Percentiles rank a stretch among this genome's conserved stretches.
Evolutionary conservation across 2,329 filamentous ascomycete species (phyloP).

Genomic region (Phialophora verrucosa): DNA sequence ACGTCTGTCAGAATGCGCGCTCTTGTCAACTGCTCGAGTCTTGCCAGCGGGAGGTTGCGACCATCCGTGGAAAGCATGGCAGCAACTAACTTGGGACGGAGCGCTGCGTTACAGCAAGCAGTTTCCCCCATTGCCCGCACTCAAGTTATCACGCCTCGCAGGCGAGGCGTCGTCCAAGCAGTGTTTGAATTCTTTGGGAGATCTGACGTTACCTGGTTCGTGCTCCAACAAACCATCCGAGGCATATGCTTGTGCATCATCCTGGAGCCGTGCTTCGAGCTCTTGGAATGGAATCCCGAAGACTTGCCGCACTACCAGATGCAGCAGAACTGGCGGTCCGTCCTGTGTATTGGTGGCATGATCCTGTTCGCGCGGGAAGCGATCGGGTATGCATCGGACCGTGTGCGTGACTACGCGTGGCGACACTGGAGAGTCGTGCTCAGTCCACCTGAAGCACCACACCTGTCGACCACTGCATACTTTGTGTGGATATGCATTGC

Average conservation of each 20-base stretch:
- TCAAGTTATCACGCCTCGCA: not conserved
- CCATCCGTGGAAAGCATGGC: not conserved
- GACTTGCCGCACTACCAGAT: not conserved
- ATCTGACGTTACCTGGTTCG: not conserved
- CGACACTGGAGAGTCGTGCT: not conserved
- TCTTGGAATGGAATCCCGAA: not conserved
- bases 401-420: not conserved
- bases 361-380: not conserved
- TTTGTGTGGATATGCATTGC: conserved; percentile 1
- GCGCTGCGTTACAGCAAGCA: not conserved
- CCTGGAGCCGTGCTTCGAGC: conserved; percentile 3
- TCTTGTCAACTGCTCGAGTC: not conserved
- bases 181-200: not conserved
- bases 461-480: not conserved
- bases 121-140: not conserved
- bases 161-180: not conserved
- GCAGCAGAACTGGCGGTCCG: too few species aligned
- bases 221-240: conserved; percentile 2
- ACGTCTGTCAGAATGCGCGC: not conserved
- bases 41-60: not conserved
- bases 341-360: not conserved
- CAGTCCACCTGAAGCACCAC: not conserved
- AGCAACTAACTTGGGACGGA: not conserved
- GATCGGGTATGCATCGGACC: not conserved
- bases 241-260: not conserved